These are phyloP conservation scores for Xanthoconium separans DNA, from an alignment of 1,284 basidiomycete species.

Conservation along the genomic window DNA sequence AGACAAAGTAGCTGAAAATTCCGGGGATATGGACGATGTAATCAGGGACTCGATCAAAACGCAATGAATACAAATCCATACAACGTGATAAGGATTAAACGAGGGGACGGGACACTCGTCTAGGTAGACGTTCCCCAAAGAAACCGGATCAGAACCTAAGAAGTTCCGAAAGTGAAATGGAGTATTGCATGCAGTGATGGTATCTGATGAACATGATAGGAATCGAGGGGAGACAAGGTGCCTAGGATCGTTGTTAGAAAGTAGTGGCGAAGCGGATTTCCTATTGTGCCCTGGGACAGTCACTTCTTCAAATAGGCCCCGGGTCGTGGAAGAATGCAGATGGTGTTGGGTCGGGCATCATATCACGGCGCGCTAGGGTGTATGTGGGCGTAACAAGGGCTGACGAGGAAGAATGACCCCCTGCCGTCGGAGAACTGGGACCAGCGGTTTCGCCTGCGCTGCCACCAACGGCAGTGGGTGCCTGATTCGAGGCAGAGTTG, in stretches of 20 bases:
- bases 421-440: conserved; percentile 12
- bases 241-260: background rate
- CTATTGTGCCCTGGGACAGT: conserved; percentile 9
- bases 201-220: conserved; percentile 3
- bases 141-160: background rate
- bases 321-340: conserved; percentile 5
- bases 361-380: conserved; percentile 41
- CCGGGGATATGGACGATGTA: conserved; percentile 12
- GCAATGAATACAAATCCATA: conserved; percentile 27
- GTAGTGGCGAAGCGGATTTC: conserved; percentile 7
- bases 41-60: conserved; percentile 15
- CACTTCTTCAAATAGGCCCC: conserved; percentile 1
- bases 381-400: conserved; percentile 42
- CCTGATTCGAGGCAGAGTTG: conserved; percentile 44
- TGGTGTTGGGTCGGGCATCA: conserved; percentile 10
- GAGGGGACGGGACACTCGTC: conserved; percentile 41
- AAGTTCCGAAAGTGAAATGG: conserved; percentile 1
- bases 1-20: conserved; percentile 3
- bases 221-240: background rate
- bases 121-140: conserved; percentile 25
- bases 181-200: conserved; percentile 6
- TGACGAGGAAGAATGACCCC: conserved; percentile 20
- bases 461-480: conserved; percentile 66
- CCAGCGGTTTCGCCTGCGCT: conserved; percentile 48
- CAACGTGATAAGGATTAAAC: conserved; percentile 31